Evolutionary conservation across 2,329 filamentous ascomycete genomes (phyloP).

Genomic region (Emydomyces testavorans): DNA sequence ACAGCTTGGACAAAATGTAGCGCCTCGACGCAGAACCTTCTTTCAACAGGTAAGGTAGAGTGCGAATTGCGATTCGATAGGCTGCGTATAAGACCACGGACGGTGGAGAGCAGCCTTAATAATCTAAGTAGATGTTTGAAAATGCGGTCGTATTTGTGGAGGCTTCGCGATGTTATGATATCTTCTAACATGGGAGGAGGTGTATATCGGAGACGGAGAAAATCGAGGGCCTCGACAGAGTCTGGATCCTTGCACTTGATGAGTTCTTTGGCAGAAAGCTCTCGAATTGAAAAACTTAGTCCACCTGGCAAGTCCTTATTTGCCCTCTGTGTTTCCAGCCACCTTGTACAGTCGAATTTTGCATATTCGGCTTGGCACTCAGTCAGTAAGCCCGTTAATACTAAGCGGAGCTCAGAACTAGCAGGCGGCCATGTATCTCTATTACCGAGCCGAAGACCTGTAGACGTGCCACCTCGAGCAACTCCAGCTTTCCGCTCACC

Average conservation of each 20-base stretch:
- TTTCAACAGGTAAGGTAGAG: constrained; percentile 27
- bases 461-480: constrained; percentile 56
- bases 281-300: constrained; percentile 72
- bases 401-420: constrained; percentile 81
- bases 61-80: constrained; percentile 32
- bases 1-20: constrained; percentile 67
- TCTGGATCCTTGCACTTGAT: constrained; percentile 71
- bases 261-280: constrained; percentile 66
- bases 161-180: constrained; percentile 57
- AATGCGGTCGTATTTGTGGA: constrained; percentile 73
- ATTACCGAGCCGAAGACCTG: constrained; percentile 73
- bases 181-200: constrained; percentile 58
- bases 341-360: constrained; percentile 9
- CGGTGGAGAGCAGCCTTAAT: constrained; percentile 65
- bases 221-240: constrained; percentile 81
- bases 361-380: constrained; percentile 52
- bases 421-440: constrained; percentile 84
- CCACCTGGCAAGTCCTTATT: constrained; percentile 49
- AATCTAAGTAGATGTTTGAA: constrained; percentile 71
- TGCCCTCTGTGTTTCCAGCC: constrained; percentile 17
- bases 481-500: constrained; percentile 62
- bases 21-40: constrained; percentile 61
- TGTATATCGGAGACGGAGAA: constrained; percentile 75
- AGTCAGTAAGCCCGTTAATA: constrained; percentile 70
- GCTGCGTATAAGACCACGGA: constrained; percentile 53